Conservation (phyloP, 139 green algal species). For the Spirogloea muscicola region DNA sequence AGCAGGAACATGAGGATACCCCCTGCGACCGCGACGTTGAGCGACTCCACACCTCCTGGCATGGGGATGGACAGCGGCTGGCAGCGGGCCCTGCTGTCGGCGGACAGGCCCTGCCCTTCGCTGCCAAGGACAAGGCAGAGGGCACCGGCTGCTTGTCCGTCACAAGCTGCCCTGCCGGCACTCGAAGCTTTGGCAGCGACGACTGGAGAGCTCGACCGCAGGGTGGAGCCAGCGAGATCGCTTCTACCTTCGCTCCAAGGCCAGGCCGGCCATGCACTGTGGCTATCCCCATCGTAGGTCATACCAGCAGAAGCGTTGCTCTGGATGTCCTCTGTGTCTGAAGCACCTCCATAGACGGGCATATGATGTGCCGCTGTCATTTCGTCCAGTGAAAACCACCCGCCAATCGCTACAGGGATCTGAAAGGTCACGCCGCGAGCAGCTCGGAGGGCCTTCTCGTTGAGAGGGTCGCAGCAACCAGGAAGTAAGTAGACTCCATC, state of each 20-base stretch:
- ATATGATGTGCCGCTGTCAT: no score
- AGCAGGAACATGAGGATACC: constrained; percentile 52
- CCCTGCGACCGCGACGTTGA: constrained; percentile 53
- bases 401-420: constrained; percentile 2
- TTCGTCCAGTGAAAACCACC: constrained; percentile 34
- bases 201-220: no score
- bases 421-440: constrained; percentile 21
- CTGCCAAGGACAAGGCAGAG: constrained; percentile 50
- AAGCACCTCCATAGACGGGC: no score
- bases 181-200: background rate
- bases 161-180: background rate
- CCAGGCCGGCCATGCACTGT: no score
- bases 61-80: constrained; percentile 41
- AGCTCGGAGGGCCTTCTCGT: constrained; percentile 50
- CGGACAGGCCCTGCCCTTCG: constrained; percentile 47
- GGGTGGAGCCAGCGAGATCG: no score
- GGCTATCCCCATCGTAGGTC: no score
- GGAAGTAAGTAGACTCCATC: constrained; percentile 42
- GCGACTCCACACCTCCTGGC: constrained; percentile 45
- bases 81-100: constrained; percentile 8
- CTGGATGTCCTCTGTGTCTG: no score
- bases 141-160: background rate
- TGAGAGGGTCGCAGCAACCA: constrained; percentile 51
- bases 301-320: no score
- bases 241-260: no score